Evolutionary conservation across 257 asterid genomes (phyloP), one percentile per base, ranked within the genome.

Genomic region (Scutellaria minor): DNA sequence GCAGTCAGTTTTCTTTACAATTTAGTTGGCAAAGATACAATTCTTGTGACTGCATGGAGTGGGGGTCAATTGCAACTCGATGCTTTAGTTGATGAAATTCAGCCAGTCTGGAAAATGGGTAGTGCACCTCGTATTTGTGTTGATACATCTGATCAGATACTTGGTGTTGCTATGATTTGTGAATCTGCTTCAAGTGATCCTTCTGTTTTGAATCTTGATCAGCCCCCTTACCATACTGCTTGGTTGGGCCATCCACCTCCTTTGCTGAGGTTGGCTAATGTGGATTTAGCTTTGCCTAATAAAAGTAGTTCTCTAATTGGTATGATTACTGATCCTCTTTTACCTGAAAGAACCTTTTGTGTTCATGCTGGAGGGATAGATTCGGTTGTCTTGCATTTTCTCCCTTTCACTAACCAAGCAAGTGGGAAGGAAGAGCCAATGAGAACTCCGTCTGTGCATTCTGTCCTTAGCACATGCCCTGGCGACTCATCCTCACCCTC

Each of bases 171-270:
- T 63, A 94, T 91, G 97, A 94, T 94, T 70, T 94, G 96, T 70
- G 99, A 94, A 76, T 74, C 88, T 52, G 78, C 81, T 67, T 66
- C 86, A 2, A 57, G 67, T 47, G 79, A 77, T 70, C 79, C 42
- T 48, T 78, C 89, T 42, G 10, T 69, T 62, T 46, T 71, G 75
- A 76, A 82, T 71, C 78, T 79, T 67, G 88, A 91, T 61, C 84
- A 80, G 39, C 76, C 91, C 61, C 80, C 77, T 41, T 77, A 83
- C 70, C 70, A 78, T 71, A 78, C 85, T 57, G 75, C 83, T 68
- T 94, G 96, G 97, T 78, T 87, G 78, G 98, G 97, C 55, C 85
- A 88, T 75, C 89, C 97, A 45, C 96, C 97, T 72, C 96, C 97
- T 65, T 71, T 94, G 64, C 77, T 94, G 60, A 84, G 94, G 59